Evolutionary conservation across 2,329 filamentous ascomycete species (phyloP), one percentile per base, ranked within the genome.

Genomic region (Aureobasidium sp.): DNA sequence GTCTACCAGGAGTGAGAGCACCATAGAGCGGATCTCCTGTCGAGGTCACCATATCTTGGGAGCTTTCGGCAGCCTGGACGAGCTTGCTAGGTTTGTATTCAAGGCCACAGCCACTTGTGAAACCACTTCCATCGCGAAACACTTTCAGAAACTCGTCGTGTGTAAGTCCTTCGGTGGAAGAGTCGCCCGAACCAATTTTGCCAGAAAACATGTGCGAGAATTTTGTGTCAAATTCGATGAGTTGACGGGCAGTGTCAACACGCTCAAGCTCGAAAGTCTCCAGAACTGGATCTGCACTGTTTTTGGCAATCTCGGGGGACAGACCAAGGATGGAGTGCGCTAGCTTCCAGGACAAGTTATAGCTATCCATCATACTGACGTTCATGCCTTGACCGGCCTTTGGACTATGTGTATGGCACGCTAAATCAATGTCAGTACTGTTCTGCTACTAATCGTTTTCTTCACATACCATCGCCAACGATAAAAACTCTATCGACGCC

Each of bases 311-410:
- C 6, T 15, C 11, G 55, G 56, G 37, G 57, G 62, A 14, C 39
- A 44, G 17, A 66, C 49, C n/a, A 65, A 67, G 25, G 49, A 61
- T 48, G 8, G 55, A 27, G 31, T 77, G 69, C 0, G 76, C 78
- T 1, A 84, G 70, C 68, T 85, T 85, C 82, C 82, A 84, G 31
- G 79, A 81, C 0, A 85, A 74, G 65, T 84, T 85, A 71, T 78
- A 84, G 5, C 78, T 74, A 70, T 90, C 87, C 67, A 88, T 86
- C 83, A 90, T 87, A 34, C 79, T 83, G 2, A 88, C 82, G 66
- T 90, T 90, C 86, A 89, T 89, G 14, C 87, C 87, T 68, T 88
- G 86, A 1, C 85, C 85, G 0, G 84, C 85, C 68, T 88, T 88
- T 22, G 85, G 85, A 17, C 74, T 77, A 66, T 82, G 79, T 2